Percentiles rank a stretch among this genome's conserved stretches.
Conservation (phyloP, 768 basidiomycete genomes). For the Collybiopsis luxurians region DNA sequence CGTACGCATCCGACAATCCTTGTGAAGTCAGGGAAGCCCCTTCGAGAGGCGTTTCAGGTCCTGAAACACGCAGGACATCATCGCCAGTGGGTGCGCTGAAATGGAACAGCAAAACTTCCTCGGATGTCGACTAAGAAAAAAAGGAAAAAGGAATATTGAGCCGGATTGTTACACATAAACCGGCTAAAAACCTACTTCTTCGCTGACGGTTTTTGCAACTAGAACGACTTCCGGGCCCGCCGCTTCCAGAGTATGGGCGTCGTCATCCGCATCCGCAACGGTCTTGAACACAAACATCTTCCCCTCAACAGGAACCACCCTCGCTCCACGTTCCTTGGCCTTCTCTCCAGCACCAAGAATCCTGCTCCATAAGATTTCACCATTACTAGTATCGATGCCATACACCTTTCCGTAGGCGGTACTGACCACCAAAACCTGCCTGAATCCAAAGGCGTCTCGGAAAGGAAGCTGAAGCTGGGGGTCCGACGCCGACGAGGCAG, state of each 20-base stretch:
- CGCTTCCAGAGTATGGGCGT: neutral
- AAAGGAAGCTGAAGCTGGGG: conserved; percentile 28
- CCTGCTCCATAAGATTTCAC: conserved; percentile 76
- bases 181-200: conserved; percentile 46
- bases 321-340: conserved; percentile 45
- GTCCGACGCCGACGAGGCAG: conserved; percentile 27
- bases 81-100: conserved; percentile 78
- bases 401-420: conserved; percentile 74
- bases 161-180: no score
- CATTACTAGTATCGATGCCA: conserved; percentile 78
- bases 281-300: conserved; percentile 57
- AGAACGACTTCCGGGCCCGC: conserved; percentile 56
- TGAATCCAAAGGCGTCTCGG: conserved; percentile 84
- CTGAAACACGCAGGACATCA: conserved; percentile 37
- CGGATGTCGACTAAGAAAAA: conserved; percentile 40
- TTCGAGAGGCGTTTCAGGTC: conserved; percentile 40
- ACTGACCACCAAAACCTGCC: conserved; percentile 75
- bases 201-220: conserved; percentile 57
- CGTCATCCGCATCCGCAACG: conserved; percentile 41
- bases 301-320: conserved; percentile 44
- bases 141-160: no score
- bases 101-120: conserved; percentile 75
- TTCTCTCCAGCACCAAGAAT: conserved; percentile 72
- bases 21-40: conserved; percentile 63
- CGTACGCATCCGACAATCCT: conserved; percentile 54